phyloP scores from a whole-genome alignment of 1,284 basidiomycete species.

The Moesziomyces globuligerus region DNA sequence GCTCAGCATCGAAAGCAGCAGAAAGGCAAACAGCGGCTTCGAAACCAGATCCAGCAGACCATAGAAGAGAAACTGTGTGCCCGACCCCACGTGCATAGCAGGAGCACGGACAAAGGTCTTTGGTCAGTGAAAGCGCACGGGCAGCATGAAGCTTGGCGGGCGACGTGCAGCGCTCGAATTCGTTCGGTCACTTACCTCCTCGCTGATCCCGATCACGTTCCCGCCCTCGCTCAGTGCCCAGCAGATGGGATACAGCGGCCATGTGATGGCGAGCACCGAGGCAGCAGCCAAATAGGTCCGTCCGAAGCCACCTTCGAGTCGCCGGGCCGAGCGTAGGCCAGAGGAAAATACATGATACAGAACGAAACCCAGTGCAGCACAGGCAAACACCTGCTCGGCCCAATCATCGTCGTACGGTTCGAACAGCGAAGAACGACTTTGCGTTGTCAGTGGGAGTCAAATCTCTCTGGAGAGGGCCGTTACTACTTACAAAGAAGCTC shows the following conservation, averaged over 20 bases:
- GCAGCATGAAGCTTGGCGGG: too few species aligned
- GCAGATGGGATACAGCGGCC: conserved; percentile 61
- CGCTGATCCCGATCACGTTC: conserved; percentile 69
- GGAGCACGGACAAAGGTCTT: too few species aligned
- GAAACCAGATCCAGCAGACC: conserved; percentile 73
- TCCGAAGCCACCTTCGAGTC: conserved; percentile 67
- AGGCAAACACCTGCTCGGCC: conserved; percentile 67
- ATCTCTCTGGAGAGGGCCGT: too few species aligned
- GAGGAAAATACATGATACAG: conserved; percentile 63
- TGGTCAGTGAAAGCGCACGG: too few species aligned
- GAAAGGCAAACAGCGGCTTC: conserved; percentile 66
- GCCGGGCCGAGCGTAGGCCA: conserved; percentile 67
- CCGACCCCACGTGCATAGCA: too few species aligned
- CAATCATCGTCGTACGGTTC: neutral
- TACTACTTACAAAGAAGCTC: conserved; percentile 65
- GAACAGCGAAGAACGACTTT: too few species aligned
- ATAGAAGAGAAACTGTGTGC: conserved; percentile 71
- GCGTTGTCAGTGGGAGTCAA: too few species aligned
- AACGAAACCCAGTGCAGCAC: conserved; percentile 68
- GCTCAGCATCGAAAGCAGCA: conserved; percentile 46
- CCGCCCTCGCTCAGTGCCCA: conserved; percentile 72
- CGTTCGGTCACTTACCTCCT: conserved; percentile 32
- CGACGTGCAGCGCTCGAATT: too few species aligned
- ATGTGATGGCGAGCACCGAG: conserved; percentile 48
- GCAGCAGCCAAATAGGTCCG: conserved; percentile 69